Conservation (phyloP, 1,139 yeast genomes). For the Saccharomycopsis crataegensis region DNA sequence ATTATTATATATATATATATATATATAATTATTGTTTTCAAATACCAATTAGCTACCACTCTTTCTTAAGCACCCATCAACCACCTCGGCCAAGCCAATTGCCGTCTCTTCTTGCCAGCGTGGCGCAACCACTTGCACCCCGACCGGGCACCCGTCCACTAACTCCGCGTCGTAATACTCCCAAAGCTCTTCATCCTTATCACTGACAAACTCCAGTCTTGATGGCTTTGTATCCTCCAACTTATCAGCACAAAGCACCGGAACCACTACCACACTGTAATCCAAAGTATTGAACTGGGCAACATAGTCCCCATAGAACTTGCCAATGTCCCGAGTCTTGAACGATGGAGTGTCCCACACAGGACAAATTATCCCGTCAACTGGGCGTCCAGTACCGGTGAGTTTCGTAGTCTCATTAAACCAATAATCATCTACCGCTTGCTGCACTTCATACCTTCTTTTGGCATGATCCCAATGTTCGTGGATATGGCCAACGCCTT, state of each 20-base stretch:
- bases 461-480: conserved; percentile 39
- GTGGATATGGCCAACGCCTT: conserved; percentile 39
- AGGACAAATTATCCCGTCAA: conserved; percentile 44
- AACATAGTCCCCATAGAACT: conserved; percentile 35
- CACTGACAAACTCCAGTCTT: conserved; percentile 31
- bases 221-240: conserved; percentile 32
- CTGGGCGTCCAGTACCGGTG: conserved; percentile 32
- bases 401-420: conserved; percentile 32
- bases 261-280: conserved; percentile 50
- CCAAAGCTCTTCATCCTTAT: conserved; percentile 34
- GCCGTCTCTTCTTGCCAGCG: conserved; percentile 59
- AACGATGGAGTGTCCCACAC: conserved; percentile 44
- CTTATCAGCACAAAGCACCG: conserved; percentile 50
- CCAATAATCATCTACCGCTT: conserved; percentile 34
- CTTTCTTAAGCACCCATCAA: neutral
- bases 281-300: conserved; percentile 53
- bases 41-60: too few relatives aligned
- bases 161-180: conserved; percentile 46
- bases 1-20: too few relatives aligned
- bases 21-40: too few relatives aligned
- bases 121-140: conserved; percentile 54
- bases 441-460: conserved; percentile 32
- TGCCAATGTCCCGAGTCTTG: conserved; percentile 24
- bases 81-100: conserved; percentile 30
- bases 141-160: conserved; percentile 58